Base-by-base conservation (phyloP, 805 yeast species). In the Saturnispora silvae region DNA sequence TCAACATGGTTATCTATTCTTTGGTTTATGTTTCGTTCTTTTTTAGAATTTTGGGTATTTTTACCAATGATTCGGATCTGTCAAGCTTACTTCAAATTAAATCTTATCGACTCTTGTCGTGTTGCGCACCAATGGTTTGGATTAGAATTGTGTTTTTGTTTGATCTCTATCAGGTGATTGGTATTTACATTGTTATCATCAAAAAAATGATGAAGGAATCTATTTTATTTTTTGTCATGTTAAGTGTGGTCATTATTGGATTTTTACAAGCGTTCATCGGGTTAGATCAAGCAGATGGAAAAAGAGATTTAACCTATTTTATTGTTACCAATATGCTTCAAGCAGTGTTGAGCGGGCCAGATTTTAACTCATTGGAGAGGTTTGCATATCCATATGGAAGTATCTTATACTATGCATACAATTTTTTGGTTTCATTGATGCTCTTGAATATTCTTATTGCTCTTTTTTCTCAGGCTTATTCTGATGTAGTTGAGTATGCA, bases 111-210 rank as follows among this genome's bases (percentile, higher is more conserved):
- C 54, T 83, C 3, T 58, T 85, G 33, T 77, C 94, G 0, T 69
- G 86, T 50, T 86, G 82, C 11, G 81, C 95, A 5, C 95, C 95
- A 3, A 64, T 85, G 45, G 77, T 85, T 71, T 85, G 95, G 94
- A 70, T 81, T 2, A 67, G 96, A 34, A 61, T 85, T 34, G 60
- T 85, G 39, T 65, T 85, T 26, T 84, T 68, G 57, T 66, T 84
- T 48, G 96, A 85, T 53, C 80, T 87, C 9, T 75, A 77, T 45
- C 70, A 72, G 47, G 84, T 85, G 56, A 82, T 84, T 34, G 96
- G 96, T 28, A 83, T 86, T 2, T 81, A 85, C 85, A 70, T 85
- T 44, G 89, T 85, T 20, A 89, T 85, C 4, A 61, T 82, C 34
- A 82, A 82, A 50, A 78, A 77, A 40, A 80, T 85, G 84, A 78